Evolutionary conservation across 139 green algal genomes (phyloP), one percentile per base, ranked within the genome.

Genomic region (Haematococcus lacustris): DNA sequence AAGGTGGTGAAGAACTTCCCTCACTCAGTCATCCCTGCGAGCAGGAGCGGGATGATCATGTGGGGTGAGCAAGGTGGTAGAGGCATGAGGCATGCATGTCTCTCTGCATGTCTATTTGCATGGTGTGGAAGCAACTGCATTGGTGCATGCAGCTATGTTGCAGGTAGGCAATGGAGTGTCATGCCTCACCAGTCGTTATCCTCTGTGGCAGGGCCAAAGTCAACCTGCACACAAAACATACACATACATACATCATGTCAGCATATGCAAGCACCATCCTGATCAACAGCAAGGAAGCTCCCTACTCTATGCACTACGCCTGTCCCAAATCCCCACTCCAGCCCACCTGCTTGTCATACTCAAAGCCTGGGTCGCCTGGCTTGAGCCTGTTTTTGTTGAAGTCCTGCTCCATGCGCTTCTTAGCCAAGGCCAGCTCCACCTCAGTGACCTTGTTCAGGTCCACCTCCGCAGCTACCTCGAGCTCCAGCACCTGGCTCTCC

Each of bases 311-410:
- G 13, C 47, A 57, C 13, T 13, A 57, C 13, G 13, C 13, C 13
- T 21, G 13, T 57, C 13, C 47, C 47, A 57, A 57, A 57, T 21
- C 47, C 47, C 13, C 47, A 13, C 47, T 35, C 50, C 28, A 33
- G 23, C 47, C 26, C 34, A 77, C 71, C 70, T 83, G 78, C 64
- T 78, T 80, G 70, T 83, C 73, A 47, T 83, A 83, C 57, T 71
- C 70, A 28, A 75, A 83, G 4, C 64, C 63, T 1, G 62, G 57
- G 66, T 83, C 73, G 0, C 78, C 78, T 3, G 78, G 78, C 43
- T 32, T 43, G 1, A 83, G 38, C 59, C 74, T 65, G 66, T 83
- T 75, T 37, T 66, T 72, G 26, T n/a, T 2, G 41, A 80, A 83
- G 38, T 77, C 65, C 35, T 70, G 30, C 65, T 83, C 78, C 78